These are phyloP conservation scores for Tuctoria greenei DNA, from an alignment of 176 grass and related monocot genomes.

Conservation along the genomic window DNA sequence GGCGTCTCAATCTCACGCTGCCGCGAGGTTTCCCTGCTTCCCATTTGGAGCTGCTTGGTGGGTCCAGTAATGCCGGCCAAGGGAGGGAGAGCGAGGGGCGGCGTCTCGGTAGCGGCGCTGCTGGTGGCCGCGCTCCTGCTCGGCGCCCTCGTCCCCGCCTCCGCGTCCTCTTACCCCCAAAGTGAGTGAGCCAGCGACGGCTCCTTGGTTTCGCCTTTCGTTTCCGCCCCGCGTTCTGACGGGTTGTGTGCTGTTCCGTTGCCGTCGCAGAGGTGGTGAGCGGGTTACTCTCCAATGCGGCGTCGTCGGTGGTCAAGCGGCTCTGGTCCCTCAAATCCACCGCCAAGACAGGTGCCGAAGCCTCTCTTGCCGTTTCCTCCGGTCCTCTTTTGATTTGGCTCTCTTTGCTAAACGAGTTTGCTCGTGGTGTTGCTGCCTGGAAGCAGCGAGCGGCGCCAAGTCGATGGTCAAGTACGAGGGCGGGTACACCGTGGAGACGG, in stretches of 20 bases:
- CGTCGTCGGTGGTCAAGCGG: slow-evolving; percentile 59
- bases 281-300: slow-evolving; percentile 68
- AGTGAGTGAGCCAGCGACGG: slow-evolving; percentile 23
- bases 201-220: not conserved
- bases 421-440: slow-evolving; percentile 6
- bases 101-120: slow-evolving; percentile 28
- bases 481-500: slow-evolving; percentile 94
- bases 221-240: not conserved
- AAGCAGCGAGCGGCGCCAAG: slow-evolving; percentile 52
- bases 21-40: not conserved
- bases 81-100: slow-evolving; percentile 5
- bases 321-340: slow-evolving; percentile 83
- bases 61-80: slow-evolving; percentile 16
- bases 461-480: slow-evolving; percentile 95
- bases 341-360: slow-evolving; percentile 53
- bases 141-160: slow-evolving; percentile 16
- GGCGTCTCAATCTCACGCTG: slow-evolving; percentile 29
- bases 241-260: not conserved
- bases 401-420: slow-evolving; percentile 22
- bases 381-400: not conserved
- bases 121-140: slow-evolving; percentile 47
- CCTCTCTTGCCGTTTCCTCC: not conserved
- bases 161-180: slow-evolving; percentile 53
- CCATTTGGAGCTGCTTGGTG: not conserved
- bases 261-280: slow-evolving; percentile 60